Evolutionary conservation across 1,139 yeast genomes (phyloP), one percentile per base, ranked within the genome.

Genomic region (Kodamaea plutei): DNA sequence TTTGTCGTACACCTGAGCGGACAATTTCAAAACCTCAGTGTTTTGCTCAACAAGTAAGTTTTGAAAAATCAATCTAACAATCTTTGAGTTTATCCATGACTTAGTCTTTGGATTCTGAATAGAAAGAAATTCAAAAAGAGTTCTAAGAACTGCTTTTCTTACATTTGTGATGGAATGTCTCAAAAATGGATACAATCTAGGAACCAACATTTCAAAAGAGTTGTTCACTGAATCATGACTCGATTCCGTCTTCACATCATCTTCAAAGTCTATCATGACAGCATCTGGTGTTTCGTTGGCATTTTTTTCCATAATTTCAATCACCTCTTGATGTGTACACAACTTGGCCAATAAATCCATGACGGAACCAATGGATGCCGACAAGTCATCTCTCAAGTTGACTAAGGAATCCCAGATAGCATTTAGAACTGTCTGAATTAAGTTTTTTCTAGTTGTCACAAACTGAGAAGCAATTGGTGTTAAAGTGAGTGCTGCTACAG

Each of bases 91-190:
- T 15, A 88, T 76, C 98, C 98, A 91, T 25, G 67, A 67, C 42
- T 79, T 83, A 2, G 83, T 73, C 3, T 70, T 56, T 12, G 70
- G 64, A 43, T 84, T 93, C 16, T 80, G 70, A 28, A 83, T 77
- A 4, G 80, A 69, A 33, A 88, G 61, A 49, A 93, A 89, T 29
- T 94, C 93, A 30, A 74, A 54, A 20, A 93, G 64, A 1, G 97
- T 84, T 39, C 85, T 76, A 23, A 93, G 61, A 2, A 89, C 96
- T 0, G 98, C 87, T 47, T 77, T 81, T 47, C 99, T 73, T 8
- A 93, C 98, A 49, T 88, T 84, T 2, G 93, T 75, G 38, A 93
- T 88, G 1, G 97, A 87, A 55, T 93, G 98, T 43, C 99, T 76
- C 43, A 93, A 69, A 47, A 91, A 93, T 13, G 97, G 97, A 49